Evolutionary conservation across 768 basidiomycete genomes (phyloP), one percentile per base, ranked within the genome.

Genomic region (Leccinum broughii): DNA sequence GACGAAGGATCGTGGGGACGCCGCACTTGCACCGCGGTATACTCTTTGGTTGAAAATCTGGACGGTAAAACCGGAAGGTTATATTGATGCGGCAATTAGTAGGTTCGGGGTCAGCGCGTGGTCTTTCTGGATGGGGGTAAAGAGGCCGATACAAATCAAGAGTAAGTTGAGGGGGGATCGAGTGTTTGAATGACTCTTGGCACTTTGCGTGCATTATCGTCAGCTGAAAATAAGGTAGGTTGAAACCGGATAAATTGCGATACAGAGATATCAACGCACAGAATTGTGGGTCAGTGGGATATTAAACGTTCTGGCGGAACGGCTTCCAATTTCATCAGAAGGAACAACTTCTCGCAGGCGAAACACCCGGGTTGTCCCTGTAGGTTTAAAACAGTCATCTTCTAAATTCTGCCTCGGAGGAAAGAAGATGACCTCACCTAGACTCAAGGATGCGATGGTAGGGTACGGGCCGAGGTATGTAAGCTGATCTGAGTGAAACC

Each of bases 171-270:
- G 91, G 87, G 20, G 89, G 91, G 17, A 93, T 81, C 4, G 85
- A 81, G 64, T 93, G 90, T 66, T 93, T 93, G 76, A 89, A 93
- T 44, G 77, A 78, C 68, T 93, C 92, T 77, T 93, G 92, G 60
- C 87, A 88, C 15, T 86, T 84, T 2, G 91, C 89, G 65, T 93
- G 92, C 92, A 93, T 93, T 58, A 93, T 91, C n/a, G 81, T 81
- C 37, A 93, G 77, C 90, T 93, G 59, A 58, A 32, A 46, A 61
- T 54, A 44, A 39, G 2, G 15, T 6, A 8, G 6, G 6, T 53
- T 32, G 46, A 56, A 50, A 35, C 53, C 6, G 30, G 15, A 39
- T 6, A 28, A 39, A 30, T 26, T 14, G 32, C 46, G 50, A 50
- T 44, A 37, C 60, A 60, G 3, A 56, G 44, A n/a, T 51, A 30